These are phyloP conservation scores for Neurospora tetrasperma DNA, from an alignment of 495 filamentous ascomycete species.

Conservation along the genomic window DNA sequence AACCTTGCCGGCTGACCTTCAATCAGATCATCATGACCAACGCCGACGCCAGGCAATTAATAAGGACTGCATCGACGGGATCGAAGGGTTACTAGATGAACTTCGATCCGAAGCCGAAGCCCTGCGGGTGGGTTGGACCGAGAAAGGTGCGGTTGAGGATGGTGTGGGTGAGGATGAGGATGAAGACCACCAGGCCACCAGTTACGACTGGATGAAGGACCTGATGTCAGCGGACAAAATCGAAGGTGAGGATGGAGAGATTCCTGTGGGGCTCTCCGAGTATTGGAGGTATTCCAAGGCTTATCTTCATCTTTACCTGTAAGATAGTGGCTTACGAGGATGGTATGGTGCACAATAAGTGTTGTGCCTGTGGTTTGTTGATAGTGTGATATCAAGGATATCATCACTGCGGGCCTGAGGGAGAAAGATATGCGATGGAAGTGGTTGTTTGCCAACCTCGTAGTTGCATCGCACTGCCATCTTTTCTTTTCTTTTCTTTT, in stretches of 20 bases:
- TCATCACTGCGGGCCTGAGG: neutral
- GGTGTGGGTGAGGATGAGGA: neutral
- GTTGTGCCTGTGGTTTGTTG: neutral
- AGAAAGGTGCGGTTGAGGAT: neutral
- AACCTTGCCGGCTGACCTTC: neutral
- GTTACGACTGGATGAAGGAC: neutral
- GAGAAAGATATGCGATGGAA: neutral
- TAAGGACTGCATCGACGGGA: neutral
- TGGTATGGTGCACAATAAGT: neutral
- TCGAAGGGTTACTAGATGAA: neutral
- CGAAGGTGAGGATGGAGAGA: neutral
- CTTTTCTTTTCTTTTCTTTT: neutral
- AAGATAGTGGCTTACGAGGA: neutral
- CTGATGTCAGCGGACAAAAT: neutral
- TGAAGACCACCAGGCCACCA: neutral
- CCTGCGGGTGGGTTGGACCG: neutral
- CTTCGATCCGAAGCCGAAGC: neutral
- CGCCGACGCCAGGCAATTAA: neutral
- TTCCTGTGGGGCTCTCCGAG: neutral
- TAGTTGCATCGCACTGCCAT: neutral
- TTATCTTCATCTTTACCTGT: neutral
- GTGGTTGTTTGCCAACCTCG: neutral
- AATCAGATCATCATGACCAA: neutral
- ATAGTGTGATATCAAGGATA: neutral
- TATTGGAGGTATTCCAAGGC: neutral